Evolutionary conservation across 1,139 yeast genomes (phyloP).

Genomic region (Blastobotrys indianensis): DNA sequence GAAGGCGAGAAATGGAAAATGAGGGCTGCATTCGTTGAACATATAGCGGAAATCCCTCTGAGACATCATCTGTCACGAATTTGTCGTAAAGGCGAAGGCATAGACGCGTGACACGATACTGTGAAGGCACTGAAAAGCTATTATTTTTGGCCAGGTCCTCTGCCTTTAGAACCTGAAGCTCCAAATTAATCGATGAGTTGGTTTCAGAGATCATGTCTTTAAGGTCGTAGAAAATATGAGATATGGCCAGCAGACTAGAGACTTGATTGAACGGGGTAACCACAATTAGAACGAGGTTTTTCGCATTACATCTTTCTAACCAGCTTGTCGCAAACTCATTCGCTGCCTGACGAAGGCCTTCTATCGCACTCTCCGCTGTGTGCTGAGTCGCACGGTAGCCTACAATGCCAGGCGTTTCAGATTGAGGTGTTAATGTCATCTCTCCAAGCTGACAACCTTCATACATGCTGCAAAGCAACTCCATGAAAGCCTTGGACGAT

Average conservation of each 20-base stretch:
- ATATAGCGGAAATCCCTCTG: neutral
- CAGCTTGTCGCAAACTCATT: conserved; percentile 6
- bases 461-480: conserved; percentile 30
- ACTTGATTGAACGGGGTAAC: conserved; percentile 14
- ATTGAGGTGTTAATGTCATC: conserved; percentile 23
- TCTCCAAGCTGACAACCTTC: conserved; percentile 35
- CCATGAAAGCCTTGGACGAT: conserved; percentile 26
- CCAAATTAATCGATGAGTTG: conserved; percentile 13
- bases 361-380: conserved; percentile 9
- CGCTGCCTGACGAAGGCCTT: conserved; percentile 2
- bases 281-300: conserved; percentile 10
- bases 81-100: conserved; percentile 61
- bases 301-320: neutral
- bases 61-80: conserved; percentile 19
- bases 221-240: conserved; percentile 17
- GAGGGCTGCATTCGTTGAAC: conserved; percentile 27
- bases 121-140: conserved; percentile 46
- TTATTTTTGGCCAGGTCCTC: conserved; percentile 44
- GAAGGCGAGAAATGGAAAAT: conserved; percentile 35
- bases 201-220: conserved; percentile 22
- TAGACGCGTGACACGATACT: conserved; percentile 43
- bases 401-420: conserved; percentile 17
- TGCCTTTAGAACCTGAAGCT: conserved; percentile 46
- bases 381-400: conserved; percentile 3
- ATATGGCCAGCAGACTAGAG: conserved; percentile 10